Evolutionary conservation across 2,329 filamentous ascomycete genomes (phyloP), one percentile per base, ranked within the genome.

Genomic region (Scedosporium dehoogii): DNA sequence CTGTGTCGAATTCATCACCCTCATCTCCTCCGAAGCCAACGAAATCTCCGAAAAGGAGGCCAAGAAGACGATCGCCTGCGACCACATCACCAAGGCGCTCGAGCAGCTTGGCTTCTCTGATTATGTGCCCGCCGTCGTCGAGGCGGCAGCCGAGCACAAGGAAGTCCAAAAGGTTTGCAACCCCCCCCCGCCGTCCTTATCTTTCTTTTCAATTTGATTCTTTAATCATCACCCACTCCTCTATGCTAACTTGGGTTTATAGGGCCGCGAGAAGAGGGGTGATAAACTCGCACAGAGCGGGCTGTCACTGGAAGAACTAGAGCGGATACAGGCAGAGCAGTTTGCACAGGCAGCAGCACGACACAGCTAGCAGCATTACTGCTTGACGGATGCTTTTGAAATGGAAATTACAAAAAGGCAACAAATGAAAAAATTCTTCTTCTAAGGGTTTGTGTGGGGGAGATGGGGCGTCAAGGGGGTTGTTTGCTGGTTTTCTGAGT

Each of bases 31-130:
- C 58, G 93, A 99, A 78, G 94, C 94, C 65, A 99, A 99, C 75
- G 94, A 99, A 70, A 99, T 99, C 67, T 96, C 92, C 12, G 94
- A 99, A 74, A 96, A 96, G 75, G 94, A 99, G 71, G 91, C 92
- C 59, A 99, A 99, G 80, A 99, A 99, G 83, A 99, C 94, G 3
- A 99, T 99, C 69, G 93, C 93, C 12, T 96, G 91, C 74, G 94
- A 99, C 70, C 94, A 99, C 78, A 96, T 99, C 69, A 96, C 93
- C 71, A 93, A 93, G 71, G 94, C 94, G 0, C 83, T 99, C 51
- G 90, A 93, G 69, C 90, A 96, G 70, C 84, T 99, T 21, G 94
- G 93, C 1, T 99, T 97, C 73, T 83, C 87, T 9, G 92, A 96
- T 69, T 99, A 97, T 71, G 90, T 99, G 6, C 85, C 88, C 16